Evolutionary conservation across 345 rosid genomes (phyloP), one percentile per base, ranked within the genome.

Genomic region (Geranium rotundifolium): DNA sequence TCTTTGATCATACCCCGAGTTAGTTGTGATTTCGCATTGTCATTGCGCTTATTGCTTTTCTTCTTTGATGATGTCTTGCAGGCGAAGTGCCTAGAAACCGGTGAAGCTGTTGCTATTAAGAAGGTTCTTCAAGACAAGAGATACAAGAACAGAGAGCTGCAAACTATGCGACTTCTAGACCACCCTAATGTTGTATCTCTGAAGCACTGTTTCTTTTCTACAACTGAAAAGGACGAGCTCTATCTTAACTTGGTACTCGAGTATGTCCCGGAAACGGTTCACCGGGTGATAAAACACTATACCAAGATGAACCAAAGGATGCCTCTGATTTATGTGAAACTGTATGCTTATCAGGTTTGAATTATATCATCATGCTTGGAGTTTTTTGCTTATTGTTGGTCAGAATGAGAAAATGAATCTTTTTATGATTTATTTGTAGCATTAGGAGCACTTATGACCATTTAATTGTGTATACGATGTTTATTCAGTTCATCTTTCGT

Each of bases 121-220:
- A 71, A 71, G 63, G 75, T 71, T 30, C 71, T 71, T 29, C 71
- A 67, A 58, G 75, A 71, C 61, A 71, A 71, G 63, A 71, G 70
- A 61, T 71, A 71, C 63, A 71, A 71, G 71, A 71, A 71, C 62
- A 56, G 75, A 58, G 75, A 71, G 63, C 70, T 71, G 63, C 71
- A 71, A 60, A 67, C 57, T 6, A 71, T 67, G 71, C 61, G 67
- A 19, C 71, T 71, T 58, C 67, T 71, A 19, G 75, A 71, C 66
- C 71, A 71, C 62, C 75, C 75, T 17, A 71, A 71, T 71, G 64
- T 66, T 14, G 75, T 71, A 19, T 52, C 62, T 37, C 63, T 71
- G 56, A 71, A 71, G 67, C 70, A 71, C 54, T 71, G 71, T 30
- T 66, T 71, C 60, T 71, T 71, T 66, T 71, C 71, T 15, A 61